Percentiles rank a stretch among this genome's conserved stretches.
Conservation (phyloP, 2,329 filamentous ascomycete genomes). For the Trichoderma sp. region DNA sequence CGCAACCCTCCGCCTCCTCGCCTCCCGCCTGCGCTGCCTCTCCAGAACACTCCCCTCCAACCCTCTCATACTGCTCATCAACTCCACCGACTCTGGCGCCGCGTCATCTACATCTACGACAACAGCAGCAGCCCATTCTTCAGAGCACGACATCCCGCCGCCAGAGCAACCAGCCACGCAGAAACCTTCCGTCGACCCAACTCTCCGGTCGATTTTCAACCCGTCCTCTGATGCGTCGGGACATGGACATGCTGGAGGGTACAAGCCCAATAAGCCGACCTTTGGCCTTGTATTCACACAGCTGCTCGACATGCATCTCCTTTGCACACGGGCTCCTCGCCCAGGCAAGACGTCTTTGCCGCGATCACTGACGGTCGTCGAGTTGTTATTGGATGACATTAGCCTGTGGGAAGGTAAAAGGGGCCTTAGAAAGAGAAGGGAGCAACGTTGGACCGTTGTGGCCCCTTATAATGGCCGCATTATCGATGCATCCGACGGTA, state of each 20-base stretch:
- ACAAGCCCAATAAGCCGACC: conserved; percentile 47
- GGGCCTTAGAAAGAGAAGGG: conserved; percentile 39
- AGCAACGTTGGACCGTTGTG: conserved; percentile 57
- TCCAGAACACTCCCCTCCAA: conserved; percentile 42
- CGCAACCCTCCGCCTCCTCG: conserved; percentile 49
- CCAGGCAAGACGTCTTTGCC: conserved; percentile 14
- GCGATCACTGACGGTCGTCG: conserved; percentile 46
- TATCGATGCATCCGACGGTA: conserved; percentile 39
- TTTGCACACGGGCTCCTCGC: conserved; percentile 48
- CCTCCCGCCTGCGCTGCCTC: conserved; percentile 48
- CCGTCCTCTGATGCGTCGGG: conserved; percentile 18
- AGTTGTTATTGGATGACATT: conserved; percentile 54
- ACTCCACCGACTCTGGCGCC: conserved; percentile 43
- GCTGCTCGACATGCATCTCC: conserved; percentile 56
- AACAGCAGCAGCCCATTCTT: not conserved
- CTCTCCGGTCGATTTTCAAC: conserved; percentile 53
- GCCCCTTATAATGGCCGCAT: conserved; percentile 44
- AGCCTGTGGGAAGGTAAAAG: conserved; percentile 46
- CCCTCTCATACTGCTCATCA: conserved; percentile 57
- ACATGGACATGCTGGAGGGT: conserved; percentile 26
- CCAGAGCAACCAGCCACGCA: conserved; percentile 5
- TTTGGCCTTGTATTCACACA: conserved; percentile 58
- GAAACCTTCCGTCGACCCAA: conserved; percentile 39
- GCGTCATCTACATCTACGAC: not conserved
- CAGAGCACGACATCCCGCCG: not conserved